These are phyloP conservation scores for Adansonia rubrostipa DNA, from an alignment of 441 rosid genomes.

Conservation along the genomic window DNA sequence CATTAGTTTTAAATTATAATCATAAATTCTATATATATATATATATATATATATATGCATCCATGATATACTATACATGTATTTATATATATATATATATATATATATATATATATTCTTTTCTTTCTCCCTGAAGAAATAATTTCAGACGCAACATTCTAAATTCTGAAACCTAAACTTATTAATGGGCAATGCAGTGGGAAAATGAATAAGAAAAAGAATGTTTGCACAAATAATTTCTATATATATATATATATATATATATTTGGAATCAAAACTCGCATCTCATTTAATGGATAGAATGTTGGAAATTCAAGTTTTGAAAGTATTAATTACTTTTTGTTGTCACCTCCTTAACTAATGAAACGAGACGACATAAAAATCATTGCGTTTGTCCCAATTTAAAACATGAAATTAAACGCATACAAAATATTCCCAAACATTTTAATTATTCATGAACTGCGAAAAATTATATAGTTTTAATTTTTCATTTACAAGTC, in stretches of 20 bases:
- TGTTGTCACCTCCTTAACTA: not conserved
- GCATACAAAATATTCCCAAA: not conserved
- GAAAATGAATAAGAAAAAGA: not conserved
- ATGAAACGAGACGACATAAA: not conserved
- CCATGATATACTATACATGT: too few relatives aligned
- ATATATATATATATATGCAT: too few relatives aligned
- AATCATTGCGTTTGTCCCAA: not conserved
- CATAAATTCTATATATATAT: not conserved
- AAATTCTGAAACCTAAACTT: not conserved
- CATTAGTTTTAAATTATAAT: not conserved
- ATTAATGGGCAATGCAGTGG: not conserved
- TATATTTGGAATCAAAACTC: not conserved
- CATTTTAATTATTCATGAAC: not conserved
- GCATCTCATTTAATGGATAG: slow-evolving; percentile 5
- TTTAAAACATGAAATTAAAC: not conserved
- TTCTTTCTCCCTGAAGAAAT: not conserved
- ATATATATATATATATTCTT: not conserved
- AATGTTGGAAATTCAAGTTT: not conserved
- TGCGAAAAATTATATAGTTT: not conserved
- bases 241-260: too few relatives aligned
- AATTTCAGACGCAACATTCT: not conserved
- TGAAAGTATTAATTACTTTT: not conserved
- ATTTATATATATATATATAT: too few relatives aligned
- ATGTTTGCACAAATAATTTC: not conserved
- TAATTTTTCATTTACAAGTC: not conserved